phyloP scores from a whole-genome alignment of 345 rosid species.

The Turnera subulata region DNA sequence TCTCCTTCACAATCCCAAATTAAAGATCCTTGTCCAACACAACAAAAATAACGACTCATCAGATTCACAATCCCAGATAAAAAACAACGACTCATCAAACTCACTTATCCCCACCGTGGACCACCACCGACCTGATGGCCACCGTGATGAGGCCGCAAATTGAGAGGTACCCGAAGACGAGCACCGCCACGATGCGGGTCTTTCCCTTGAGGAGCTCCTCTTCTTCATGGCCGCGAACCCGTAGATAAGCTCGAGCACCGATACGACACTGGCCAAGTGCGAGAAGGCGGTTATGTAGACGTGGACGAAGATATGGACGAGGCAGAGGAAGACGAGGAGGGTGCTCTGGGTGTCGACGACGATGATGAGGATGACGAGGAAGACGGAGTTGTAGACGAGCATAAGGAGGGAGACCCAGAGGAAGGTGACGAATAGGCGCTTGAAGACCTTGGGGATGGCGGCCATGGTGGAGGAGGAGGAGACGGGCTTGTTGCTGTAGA shows the following conservation, averaged over 20 bases:
- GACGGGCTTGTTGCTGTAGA: constrained; percentile 77
- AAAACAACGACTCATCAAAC: constrained; percentile 72
- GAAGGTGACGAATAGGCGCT: no score
- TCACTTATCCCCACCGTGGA: constrained; percentile 82
- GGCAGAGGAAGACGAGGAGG: constrained; percentile 37
- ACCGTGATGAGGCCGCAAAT: constrained; percentile 44
- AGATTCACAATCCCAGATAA: constrained; percentile 86
- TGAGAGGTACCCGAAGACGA: constrained; percentile 63
- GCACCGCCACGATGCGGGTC: constrained; percentile 44
- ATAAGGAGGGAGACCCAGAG: no score
- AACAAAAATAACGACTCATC: no score
- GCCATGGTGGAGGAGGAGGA: constrained; percentile 72
- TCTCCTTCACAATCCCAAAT: no score
- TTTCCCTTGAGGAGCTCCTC: no score
- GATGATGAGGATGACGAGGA: constrained; percentile 50
- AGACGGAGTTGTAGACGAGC: no score
- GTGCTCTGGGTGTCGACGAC: constrained; percentile 49
- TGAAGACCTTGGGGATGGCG: no score
- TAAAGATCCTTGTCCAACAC: no score
- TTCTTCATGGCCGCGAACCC: constrained; percentile 83
- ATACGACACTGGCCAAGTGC: constrained; percentile 94
- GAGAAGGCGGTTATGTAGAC: constrained; percentile 83
- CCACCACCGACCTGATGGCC: constrained; percentile 53
- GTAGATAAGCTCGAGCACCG: constrained; percentile 79
- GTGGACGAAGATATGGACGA: constrained; percentile 60